Evolutionary conservation across 345 rosid species (phyloP).

Genomic region (Diplotaxis tenuifolia): DNA sequence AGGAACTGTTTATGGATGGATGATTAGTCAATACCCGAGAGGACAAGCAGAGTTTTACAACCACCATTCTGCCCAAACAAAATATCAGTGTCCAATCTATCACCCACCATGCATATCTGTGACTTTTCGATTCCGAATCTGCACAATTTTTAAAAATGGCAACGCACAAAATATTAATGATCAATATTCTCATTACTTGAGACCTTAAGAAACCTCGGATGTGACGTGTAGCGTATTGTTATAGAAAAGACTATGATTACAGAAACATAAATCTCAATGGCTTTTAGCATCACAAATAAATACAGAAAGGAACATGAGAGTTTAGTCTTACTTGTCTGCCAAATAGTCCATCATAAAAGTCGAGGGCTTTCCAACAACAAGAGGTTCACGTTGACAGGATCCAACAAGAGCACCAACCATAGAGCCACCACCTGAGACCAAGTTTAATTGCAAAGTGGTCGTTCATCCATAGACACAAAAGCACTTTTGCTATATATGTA

Average conservation of each 20-base stretch:
- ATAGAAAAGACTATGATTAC: neutral
- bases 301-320: neutral
- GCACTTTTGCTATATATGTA: neutral
- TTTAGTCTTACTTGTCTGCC: slow-evolving; percentile 63
- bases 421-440: slow-evolving; percentile 80
- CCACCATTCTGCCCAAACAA: slow-evolving; percentile 90
- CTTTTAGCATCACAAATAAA: neutral
- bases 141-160: slow-evolving; percentile 2
- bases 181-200: neutral
- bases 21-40: slow-evolving; percentile 58
- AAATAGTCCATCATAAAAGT: slow-evolving; percentile 98
- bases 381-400: slow-evolving; percentile 82
- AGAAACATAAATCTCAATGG: neutral
- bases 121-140: slow-evolving; percentile 86
- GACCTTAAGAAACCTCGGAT: too few relatives aligned
- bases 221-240: neutral
- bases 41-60: slow-evolving; percentile 94
- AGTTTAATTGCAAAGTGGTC: neutral
- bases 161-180: slow-evolving; percentile 12
- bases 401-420: slow-evolving; percentile 92
- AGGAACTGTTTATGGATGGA: neutral
- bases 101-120: slow-evolving; percentile 98
- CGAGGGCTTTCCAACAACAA: slow-evolving; percentile 95
- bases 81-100: slow-evolving; percentile 90
- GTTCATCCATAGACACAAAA: neutral